Conservation (phyloP, 1,284 basidiomycete genomes). For the Fomitopsis palustris region DNA sequence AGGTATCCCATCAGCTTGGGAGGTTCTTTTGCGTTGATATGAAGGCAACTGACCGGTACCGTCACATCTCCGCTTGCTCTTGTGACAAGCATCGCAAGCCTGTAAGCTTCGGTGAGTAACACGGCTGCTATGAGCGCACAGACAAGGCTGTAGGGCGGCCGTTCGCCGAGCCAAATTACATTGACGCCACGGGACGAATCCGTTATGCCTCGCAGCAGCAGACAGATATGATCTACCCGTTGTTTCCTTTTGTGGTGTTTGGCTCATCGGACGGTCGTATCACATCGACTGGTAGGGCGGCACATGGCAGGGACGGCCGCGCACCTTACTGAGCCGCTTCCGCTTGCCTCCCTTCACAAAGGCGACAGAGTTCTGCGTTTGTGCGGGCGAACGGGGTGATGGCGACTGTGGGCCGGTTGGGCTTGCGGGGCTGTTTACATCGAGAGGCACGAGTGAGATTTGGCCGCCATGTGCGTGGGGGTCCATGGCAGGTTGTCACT, state of each 20-base stretch:
- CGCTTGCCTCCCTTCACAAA: constrained; percentile 36
- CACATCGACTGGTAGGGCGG: neutral
- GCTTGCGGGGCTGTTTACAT: neutral
- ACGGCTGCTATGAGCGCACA: neutral
- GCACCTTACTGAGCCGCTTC: constrained; percentile 52
- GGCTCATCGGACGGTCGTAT: neutral
- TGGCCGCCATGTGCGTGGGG: neutral
- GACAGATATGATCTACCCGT: neutral
- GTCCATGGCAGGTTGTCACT: neutral
- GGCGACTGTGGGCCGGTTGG: neutral
- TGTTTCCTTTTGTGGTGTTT: neutral
- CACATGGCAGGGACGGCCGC: constrained; percentile 4
- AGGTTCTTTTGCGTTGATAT: constrained; percentile 10
- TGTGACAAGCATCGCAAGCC: constrained; percentile 83
- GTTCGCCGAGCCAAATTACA: neutral
- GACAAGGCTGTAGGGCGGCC: neutral
- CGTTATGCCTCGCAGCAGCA: neutral
- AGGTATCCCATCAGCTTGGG: constrained; percentile 2
- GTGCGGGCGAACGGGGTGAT: neutral
- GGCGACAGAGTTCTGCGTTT: constrained; percentile 24
- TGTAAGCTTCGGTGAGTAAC: constrained; percentile 22
- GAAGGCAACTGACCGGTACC: constrained; percentile 57
- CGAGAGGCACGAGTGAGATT: neutral
- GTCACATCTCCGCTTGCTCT: constrained; percentile 78
- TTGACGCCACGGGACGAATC: neutral